Percentiles rank a stretch among this genome's conserved stretches.
Evolutionary conservation across 352 stramenopile species (phyloP).

Genomic region (Pythium coloratum): DNA sequence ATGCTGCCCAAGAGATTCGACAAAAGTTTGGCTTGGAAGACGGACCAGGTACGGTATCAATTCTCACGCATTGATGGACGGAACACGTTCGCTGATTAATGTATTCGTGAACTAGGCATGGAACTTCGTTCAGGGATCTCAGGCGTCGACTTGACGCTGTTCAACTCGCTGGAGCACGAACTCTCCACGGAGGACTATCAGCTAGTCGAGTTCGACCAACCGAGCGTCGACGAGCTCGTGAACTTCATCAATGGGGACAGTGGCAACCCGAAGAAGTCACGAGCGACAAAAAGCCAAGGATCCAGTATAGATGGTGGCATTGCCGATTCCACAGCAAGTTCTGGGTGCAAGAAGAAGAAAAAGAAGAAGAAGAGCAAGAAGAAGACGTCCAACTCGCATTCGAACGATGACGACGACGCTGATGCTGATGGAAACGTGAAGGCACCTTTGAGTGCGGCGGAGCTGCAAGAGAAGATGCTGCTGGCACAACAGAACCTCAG

Average conservation of each 20-base stretch:
- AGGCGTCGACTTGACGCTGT: slow-evolving; percentile 79
- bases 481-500: slow-evolving; percentile 71
- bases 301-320: slow-evolving; percentile 23
- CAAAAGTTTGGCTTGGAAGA: slow-evolving; percentile 82
- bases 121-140: slow-evolving; percentile 59
- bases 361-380: slow-evolving; percentile 81
- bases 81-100: no score
- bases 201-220: slow-evolving; percentile 79
- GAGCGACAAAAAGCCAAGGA: slow-evolving; percentile 20
- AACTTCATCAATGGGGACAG: slow-evolving; percentile 78
- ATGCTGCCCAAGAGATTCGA: slow-evolving; percentile 68
- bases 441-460: slow-evolving; percentile 1
- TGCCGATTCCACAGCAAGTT: slow-evolving; percentile 10
- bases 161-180: slow-evolving; percentile 75
- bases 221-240: slow-evolving; percentile 78
- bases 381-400: slow-evolving; percentile 27
- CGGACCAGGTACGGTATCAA: slow-evolving; percentile 30
- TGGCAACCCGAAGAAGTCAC: slow-evolving; percentile 29
- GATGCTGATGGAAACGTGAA: neutral
- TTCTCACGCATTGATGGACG: no score
- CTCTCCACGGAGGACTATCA: slow-evolving; percentile 78
- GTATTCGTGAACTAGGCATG: slow-evolving; percentile 1
- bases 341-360: slow-evolving; percentile 46
- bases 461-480: slow-evolving; percentile 61
- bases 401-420: slow-evolving; percentile 10